Percentiles rank a stretch among this genome's conserved stretches.
Conservation (phyloP, 1,284 basidiomycete species). For the Takashimella koratensis region DNA sequence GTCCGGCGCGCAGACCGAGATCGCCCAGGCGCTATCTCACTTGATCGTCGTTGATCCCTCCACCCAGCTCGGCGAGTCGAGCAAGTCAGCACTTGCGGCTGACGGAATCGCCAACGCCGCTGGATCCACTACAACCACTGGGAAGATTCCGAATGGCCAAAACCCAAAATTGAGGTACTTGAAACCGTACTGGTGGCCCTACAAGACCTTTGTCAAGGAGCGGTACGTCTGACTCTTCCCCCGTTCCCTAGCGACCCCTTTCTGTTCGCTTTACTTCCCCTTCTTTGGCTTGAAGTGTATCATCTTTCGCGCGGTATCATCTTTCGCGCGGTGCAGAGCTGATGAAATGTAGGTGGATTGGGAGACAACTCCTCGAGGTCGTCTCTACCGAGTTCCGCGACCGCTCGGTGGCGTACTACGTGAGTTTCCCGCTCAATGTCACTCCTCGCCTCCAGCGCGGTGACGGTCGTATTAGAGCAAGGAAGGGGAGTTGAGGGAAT, state of each 20-base stretch:
- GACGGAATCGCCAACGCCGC: too few relatives aligned
- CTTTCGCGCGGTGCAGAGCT: too few relatives aligned
- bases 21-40: neutral
- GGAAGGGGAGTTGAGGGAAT: too few relatives aligned
- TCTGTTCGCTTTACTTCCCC: too few relatives aligned
- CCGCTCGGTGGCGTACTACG: constrained; percentile 87
- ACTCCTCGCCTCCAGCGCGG: too few relatives aligned
- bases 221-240: constrained; percentile 77
- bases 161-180: constrained; percentile 49
- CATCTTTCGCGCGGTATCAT: too few relatives aligned
- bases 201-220: constrained; percentile 85
- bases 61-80: neutral
- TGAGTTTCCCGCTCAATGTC: too few relatives aligned
- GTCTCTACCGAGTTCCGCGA: constrained; percentile 87
- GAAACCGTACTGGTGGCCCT: constrained; percentile 53
- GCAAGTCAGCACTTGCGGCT: neutral
- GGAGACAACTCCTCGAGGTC: constrained; percentile 60
- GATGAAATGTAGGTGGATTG: constrained; percentile 57
- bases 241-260: too few relatives aligned
- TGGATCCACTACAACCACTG: too few relatives aligned
- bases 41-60: neutral
- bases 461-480: neutral
- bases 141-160: constrained; percentile 31
- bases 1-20: neutral
- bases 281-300: too few relatives aligned